These are phyloP conservation scores for Biscogniauxia mediterranea DNA, from an alignment of 2,329 filamentous ascomycete genomes.

Conservation along the genomic window DNA sequence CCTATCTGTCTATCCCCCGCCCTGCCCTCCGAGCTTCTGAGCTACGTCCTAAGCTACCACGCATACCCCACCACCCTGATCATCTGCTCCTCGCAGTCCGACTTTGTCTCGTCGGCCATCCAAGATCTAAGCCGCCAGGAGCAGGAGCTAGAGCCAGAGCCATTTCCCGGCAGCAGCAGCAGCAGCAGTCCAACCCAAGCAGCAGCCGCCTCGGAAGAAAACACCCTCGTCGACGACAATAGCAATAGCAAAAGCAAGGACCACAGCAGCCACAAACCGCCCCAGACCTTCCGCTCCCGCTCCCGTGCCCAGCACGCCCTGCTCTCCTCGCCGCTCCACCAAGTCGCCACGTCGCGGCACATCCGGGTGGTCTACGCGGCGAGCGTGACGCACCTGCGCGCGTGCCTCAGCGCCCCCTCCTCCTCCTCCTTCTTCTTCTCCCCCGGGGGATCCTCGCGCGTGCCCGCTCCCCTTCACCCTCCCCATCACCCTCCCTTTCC, in stretches of 20 bases:
- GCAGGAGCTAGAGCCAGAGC: too few relatives aligned
- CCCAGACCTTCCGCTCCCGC: not conserved
- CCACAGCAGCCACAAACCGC: too few relatives aligned
- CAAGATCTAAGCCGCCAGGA: constrained; percentile 45
- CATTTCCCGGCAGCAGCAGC: constrained; percentile 5
- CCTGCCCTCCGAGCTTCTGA: constrained; percentile 61
- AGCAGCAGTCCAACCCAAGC: constrained; percentile 14
- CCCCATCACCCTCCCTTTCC: constrained; percentile 5
- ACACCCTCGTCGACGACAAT: too few relatives aligned
- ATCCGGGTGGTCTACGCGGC: constrained; percentile 71
- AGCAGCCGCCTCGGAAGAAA: not conserved
- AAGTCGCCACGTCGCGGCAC: constrained; percentile 66
- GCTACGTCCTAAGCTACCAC: constrained; percentile 58
- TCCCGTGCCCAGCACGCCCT: constrained; percentile 38
- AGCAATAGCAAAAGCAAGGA: too few relatives aligned
- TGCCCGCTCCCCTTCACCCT: constrained; percentile 33
- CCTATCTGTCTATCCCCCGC: constrained; percentile 49
- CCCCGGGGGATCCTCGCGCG: constrained; percentile 34
- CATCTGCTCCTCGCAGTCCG: constrained; percentile 63
- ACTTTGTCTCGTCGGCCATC: constrained; percentile 62
- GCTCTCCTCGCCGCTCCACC: constrained; percentile 63
- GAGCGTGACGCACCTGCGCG: constrained; percentile 73
- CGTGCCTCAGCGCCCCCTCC: constrained; percentile 68
- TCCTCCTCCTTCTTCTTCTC: constrained; percentile 54
- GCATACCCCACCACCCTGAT: constrained; percentile 63